A percentile compares a stretch with the other conserved stretches of the same genome.
These are phyloP conservation scores for Nakazawaea ernobii DNA, from an alignment of 805 yeast species.

Conservation along the genomic window DNA sequence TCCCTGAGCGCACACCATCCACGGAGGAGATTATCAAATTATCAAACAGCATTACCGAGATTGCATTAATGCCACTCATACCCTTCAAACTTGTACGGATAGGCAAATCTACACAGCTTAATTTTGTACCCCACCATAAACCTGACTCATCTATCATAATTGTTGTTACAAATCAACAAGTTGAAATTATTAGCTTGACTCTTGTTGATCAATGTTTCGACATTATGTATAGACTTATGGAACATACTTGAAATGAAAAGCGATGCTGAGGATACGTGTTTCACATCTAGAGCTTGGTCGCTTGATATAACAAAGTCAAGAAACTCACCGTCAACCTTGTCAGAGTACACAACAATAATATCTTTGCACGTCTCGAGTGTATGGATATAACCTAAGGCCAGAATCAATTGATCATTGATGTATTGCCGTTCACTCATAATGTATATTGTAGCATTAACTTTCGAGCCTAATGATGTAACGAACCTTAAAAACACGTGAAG, in stretches of 20 bases:
- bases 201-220: not conserved
- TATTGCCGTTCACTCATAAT: not conserved
- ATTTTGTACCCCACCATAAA: too few relatives aligned
- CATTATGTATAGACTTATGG: too few relatives aligned
- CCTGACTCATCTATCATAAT: not conserved
- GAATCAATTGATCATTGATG: not conserved
- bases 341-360: not conserved
- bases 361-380: not conserved
- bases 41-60: too few relatives aligned
- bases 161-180: not conserved
- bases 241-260: not conserved
- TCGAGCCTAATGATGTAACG: not conserved
- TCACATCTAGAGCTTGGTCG: not conserved
- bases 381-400: not conserved
- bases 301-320: not conserved
- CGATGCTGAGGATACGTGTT: not conserved
- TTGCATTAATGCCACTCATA: too few relatives aligned
- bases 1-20: too few relatives aligned
- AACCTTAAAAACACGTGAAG: constrained; percentile 2
- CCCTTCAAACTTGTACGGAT: too few relatives aligned
- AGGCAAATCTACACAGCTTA: not conserved
- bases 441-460: not conserved
- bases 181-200: constrained; percentile 1
- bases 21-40: too few relatives aligned
- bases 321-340: not conserved